A percentile compares a stretch with the other conserved stretches of the same genome.
Evolutionary conservation across 2,329 filamentous ascomycete species (phyloP).

Genomic region (Tolypocladium sp.): DNA sequence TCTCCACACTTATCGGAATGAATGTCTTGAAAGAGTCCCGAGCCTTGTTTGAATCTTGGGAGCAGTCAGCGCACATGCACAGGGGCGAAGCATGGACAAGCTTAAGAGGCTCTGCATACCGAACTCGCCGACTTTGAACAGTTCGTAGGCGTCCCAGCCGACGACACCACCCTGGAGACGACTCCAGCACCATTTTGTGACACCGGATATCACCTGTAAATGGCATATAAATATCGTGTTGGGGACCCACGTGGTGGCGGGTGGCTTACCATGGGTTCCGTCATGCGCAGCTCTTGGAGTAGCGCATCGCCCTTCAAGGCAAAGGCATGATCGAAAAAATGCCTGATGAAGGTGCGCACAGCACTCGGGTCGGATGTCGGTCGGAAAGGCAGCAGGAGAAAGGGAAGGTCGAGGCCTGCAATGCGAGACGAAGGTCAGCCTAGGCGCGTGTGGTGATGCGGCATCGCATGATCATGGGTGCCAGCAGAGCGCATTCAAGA

Average conservation of each 20-base stretch:
- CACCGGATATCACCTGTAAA: slow-evolving; percentile 75
- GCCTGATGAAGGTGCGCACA: slow-evolving; percentile 83
- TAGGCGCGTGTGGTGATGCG: neutral
- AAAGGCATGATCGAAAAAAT: slow-evolving; percentile 72
- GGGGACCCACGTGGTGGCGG: neutral
- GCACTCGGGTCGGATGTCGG: slow-evolving; percentile 87
- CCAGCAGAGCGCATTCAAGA: neutral
- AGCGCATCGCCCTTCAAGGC: slow-evolving; percentile 60
- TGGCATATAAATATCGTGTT: neutral
- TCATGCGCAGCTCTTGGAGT: slow-evolving; percentile 79
- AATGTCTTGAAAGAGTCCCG: slow-evolving; percentile 94
- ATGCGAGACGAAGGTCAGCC: neutral
- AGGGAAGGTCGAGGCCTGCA: slow-evolving; percentile 78
- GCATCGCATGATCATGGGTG: neutral
- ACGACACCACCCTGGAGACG: slow-evolving; percentile 84
- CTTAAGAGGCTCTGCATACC: slow-evolving; percentile 40
- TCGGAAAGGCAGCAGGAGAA: slow-evolving; percentile 88
- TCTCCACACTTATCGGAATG: slow-evolving; percentile 87
- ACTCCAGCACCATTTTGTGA: slow-evolving; percentile 98
- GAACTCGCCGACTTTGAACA: slow-evolving; percentile 90
- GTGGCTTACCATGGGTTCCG: slow-evolving; percentile 75
- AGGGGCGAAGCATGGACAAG: neutral
- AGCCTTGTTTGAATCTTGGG: slow-evolving; percentile 77
- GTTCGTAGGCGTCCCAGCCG: slow-evolving; percentile 93
- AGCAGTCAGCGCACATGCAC: neutral